Evolutionary conservation across 305 asterid genomes (phyloP).

Genomic region (Ilex paraguariensis): DNA sequence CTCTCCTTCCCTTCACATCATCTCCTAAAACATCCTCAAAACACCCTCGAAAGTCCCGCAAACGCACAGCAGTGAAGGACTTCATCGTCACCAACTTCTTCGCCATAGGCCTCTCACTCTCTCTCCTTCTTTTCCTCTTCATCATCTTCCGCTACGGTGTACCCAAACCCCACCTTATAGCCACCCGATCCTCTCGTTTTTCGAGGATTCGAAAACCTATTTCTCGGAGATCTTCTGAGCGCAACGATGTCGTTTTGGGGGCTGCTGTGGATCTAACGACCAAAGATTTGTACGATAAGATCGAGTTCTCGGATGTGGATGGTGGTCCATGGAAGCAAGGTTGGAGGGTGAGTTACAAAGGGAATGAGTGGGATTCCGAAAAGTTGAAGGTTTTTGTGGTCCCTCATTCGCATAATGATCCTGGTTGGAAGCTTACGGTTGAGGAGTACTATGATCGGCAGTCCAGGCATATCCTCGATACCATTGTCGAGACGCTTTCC

Average conservation of each 20-base stretch:
- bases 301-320: constrained; percentile 82
- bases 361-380: constrained; percentile 90
- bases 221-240: constrained; percentile 37
- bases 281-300: constrained; percentile 80
- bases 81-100: constrained; percentile 74
- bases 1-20: constrained; percentile 45
- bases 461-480: constrained; percentile 86
- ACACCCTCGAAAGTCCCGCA: constrained; percentile 63
- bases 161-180: constrained; percentile 48
- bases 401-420: constrained; percentile 99
- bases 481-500: constrained; percentile 83
- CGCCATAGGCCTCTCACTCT: constrained; percentile 64
- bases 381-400: constrained; percentile 88
- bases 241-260: constrained; percentile 38
- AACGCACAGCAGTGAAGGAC: constrained; percentile 54
- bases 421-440: constrained; percentile 97
- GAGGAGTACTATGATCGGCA: constrained; percentile 90
- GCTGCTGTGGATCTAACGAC: constrained; percentile 83
- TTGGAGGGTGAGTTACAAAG: constrained; percentile 82
- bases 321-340: constrained; percentile 99
- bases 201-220: constrained; percentile 49
- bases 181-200: constrained; percentile 32
- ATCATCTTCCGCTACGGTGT: constrained; percentile 60
- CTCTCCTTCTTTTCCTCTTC: constrained; percentile 51
- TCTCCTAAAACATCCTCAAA: constrained; percentile 32